Evolutionary conservation across 2,329 filamentous ascomycete genomes (phyloP), one percentile per base, ranked within the genome.

Genomic region (Penicillium sp.): DNA sequence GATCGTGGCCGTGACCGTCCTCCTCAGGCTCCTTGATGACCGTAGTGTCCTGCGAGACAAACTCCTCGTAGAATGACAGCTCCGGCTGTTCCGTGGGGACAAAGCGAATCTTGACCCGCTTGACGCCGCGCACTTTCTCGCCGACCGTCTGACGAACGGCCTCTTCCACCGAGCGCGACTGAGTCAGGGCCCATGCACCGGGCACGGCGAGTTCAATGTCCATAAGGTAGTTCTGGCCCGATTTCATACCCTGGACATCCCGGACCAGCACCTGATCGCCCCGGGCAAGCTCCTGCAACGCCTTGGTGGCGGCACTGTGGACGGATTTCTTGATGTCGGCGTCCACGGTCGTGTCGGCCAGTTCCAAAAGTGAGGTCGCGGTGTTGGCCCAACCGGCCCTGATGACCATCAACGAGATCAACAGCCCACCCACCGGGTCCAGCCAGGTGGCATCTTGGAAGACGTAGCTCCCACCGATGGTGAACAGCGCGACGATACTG

Each of bases 351-450:
- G 86, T 84, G 68, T 98, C 93, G n/a, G 88, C 90, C 34, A 98
- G 77, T 70, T 98, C 93, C 61, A 89, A 79, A 9, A 98, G 73
- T 5, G 93, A 85, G 9, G 85, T 79, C 46, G 84, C 76, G 0
- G 90, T 95, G 72, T 98, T 98, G 55, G 83, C 82, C 74, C 82
- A 86, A 24, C 93, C 93, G 37, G 90, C 93, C 63, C 86, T 87
- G 56, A 97, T 85, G 29, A 98, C 91, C 81, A 98, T 86, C 52
- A 91, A 74, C 11, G 90, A 95, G 60, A 98, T 97, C 49, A 96
- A 73, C 4, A 98, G 77, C 8, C 93, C 90, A 47, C 93, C 93
- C 28, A 97, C 86, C 8, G 93, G 90, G 68, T 98, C 93, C 43
- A 97, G 77, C 90, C 93, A 97, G 28, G 86, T 81, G 45, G 91